Conservation (phyloP, 2,329 filamentous ascomycete genomes). For the Chrysoporthe deuterocubensis region DNA sequence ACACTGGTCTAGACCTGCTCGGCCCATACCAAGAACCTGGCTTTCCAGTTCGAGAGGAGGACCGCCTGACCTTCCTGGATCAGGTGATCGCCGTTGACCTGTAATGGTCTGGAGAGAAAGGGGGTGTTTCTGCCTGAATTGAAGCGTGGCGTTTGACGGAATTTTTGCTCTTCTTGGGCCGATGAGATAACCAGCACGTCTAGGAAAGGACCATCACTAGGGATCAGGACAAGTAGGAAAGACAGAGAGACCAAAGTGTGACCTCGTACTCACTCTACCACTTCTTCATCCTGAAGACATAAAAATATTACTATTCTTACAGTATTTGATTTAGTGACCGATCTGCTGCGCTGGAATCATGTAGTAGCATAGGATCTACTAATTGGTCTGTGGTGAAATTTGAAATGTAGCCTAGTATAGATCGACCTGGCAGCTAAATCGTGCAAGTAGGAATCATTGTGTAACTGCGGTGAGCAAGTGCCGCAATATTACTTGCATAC, state of each 20-base stretch:
- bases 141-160: background rate
- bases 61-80: constrained; percentile 40
- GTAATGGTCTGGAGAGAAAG: background rate
- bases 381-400: too few species aligned
- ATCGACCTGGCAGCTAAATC: too few species aligned
- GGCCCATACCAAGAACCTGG: constrained; percentile 33
- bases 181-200: background rate
- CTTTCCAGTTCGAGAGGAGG: constrained; percentile 36
- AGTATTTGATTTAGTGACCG: background rate
- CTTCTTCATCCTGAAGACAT: background rate
- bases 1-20: constrained; percentile 32
- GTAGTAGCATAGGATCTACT: too few species aligned
- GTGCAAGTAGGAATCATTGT: too few species aligned
- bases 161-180: background rate
- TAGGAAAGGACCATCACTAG: background rate
- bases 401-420: too few species aligned
- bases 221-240: background rate
- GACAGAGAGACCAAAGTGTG: background rate
- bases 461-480: too few species aligned
- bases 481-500: too few species aligned
- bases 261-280: background rate
- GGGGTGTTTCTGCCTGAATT: background rate
- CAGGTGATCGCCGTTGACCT: constrained; percentile 12
- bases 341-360: background rate
- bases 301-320: background rate